Evolutionary conservation across 1,284 basidiomycete genomes (phyloP), one percentile per base, ranked within the genome.

Genomic region (Wolfiporia cocos): DNA sequence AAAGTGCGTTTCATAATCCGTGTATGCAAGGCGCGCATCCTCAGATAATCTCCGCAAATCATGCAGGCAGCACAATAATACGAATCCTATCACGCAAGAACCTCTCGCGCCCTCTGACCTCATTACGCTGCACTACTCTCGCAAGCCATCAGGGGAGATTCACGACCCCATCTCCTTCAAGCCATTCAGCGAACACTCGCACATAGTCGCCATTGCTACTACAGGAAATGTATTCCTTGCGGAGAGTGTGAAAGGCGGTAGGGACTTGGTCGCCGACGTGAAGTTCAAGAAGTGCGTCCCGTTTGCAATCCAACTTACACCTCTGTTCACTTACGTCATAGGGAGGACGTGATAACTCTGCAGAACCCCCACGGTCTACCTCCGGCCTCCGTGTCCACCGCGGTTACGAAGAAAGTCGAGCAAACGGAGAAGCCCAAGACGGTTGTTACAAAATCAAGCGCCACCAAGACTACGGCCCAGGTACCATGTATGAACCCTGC

Each of bases 131-230:
- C 82, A 96, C 61, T 98, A 98, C 57, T 82, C 82, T 37, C 75
- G 81, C 43, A 86, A 86, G 57, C 66, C 84, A 2, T 80, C 88
- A 29, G 86, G 86, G 28, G 85, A 91, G 59, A 78, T 88, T 15
- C 84, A 92, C 59, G 92, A 95, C 59, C 92, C 92, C 1, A 92
- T 95, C 37, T 90, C 89, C 2, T 94, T 93, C 74, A 94, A 93
- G 59, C 85, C 87, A 0, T 92, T 95, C 69, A 91, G 75, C 53
- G 85, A 92, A 47, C 91, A 94, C 56, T 91, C 91, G 1, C 88
- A 94, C 61, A 86, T 95, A 40, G 88, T 94, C 34, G 89, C 90
- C 38, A 80, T 95, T 49, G 85, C 86, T 20, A 87, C 81, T 2
- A 94, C 92, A 0, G 92, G 92, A 5, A 95, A 96, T 57, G 93